Evolutionary conservation across 768 basidiomycete species (phyloP).

Genomic region (Boletellus ananas): DNA sequence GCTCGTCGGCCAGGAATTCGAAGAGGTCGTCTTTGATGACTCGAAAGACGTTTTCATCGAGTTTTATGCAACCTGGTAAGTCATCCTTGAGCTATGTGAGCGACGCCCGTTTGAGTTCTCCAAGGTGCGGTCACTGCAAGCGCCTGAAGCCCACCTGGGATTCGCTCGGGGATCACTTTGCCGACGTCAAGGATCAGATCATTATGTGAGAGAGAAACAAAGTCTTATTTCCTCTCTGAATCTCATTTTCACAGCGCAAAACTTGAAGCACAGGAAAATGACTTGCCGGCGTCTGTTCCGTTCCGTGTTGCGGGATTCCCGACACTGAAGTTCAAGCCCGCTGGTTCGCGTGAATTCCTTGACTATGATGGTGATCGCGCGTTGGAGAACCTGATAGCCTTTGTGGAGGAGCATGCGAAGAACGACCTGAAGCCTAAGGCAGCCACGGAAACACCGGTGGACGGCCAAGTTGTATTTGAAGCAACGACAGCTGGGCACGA

Average conservation of each 20-base stretch:
- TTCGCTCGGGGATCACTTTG: slow-evolving; percentile 80
- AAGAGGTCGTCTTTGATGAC: slow-evolving; percentile 80
- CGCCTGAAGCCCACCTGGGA: slow-evolving; percentile 96
- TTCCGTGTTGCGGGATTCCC: slow-evolving; percentile 92
- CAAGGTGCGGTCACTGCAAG: slow-evolving; percentile 93
- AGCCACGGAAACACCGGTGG: slow-evolving; percentile 19
- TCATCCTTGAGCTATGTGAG: slow-evolving; percentile 10
- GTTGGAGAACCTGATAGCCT: slow-evolving; percentile 79
- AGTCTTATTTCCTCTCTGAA: neutral
- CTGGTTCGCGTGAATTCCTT: slow-evolving; percentile 80
- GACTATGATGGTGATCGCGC: slow-evolving; percentile 94
- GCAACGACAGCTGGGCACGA: slow-evolving; percentile 26
- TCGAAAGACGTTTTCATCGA: slow-evolving; percentile 94
- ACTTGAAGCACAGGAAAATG: slow-evolving; percentile 95
- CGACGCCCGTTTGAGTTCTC: neutral
- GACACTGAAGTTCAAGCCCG: slow-evolving; percentile 94
- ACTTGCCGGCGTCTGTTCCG: slow-evolving; percentile 80
- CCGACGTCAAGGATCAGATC: slow-evolving; percentile 66
- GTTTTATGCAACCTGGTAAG: slow-evolving; percentile 95
- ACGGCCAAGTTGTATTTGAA: slow-evolving; percentile 24
- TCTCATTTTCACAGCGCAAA: slow-evolving; percentile 62
- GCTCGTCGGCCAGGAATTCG: slow-evolving; percentile 87
- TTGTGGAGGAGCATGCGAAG: slow-evolving; percentile 77
- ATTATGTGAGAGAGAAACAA: slow-evolving; percentile 56
- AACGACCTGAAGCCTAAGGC: slow-evolving; percentile 54